A percentile compares a stretch with the other conserved stretches of the same genome.
Conservation (phyloP, 2,329 filamentous ascomycete genomes). For the Arthrobotrys musiformis region DNA sequence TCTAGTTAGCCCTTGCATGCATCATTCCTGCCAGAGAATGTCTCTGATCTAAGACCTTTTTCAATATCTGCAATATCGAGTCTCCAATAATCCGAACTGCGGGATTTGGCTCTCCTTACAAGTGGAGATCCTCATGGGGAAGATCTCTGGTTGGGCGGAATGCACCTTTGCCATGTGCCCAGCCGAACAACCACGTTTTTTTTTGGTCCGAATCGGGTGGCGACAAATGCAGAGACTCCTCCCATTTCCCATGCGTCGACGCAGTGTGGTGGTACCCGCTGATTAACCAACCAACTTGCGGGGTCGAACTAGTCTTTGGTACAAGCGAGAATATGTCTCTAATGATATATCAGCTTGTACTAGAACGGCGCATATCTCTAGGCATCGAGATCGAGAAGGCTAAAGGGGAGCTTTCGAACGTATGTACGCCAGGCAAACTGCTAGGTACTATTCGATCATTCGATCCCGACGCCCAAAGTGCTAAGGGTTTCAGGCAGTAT, state of each 20-base stretch:
- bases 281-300: conserved; percentile 21
- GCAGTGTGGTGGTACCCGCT: conserved; percentile 17
- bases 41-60: conserved; percentile 50
- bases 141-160: conserved; percentile 39
- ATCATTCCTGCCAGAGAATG: conserved; percentile 54
- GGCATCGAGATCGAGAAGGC: conserved; percentile 42
- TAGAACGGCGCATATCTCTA: conserved; percentile 38
- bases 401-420: not conserved
- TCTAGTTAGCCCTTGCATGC: conserved; percentile 52
- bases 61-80: conserved; percentile 21
- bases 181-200: conserved; percentile 51
- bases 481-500: conserved; percentile 49
- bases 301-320: conserved; percentile 6
- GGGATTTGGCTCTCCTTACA: conserved; percentile 32
- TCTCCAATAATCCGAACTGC: conserved; percentile 49
- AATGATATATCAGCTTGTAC: conserved; percentile 13
- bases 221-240: conserved; percentile 21
- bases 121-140: conserved; percentile 27
- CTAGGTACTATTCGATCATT: conserved; percentile 29
- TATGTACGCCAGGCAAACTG: conserved; percentile 7
- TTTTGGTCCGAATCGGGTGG: conserved; percentile 36
- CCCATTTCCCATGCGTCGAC: conserved; percentile 29
- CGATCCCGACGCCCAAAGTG: conserved; percentile 1
- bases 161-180: conserved; percentile 33
- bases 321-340: conserved; percentile 17